Conservation (phyloP, 2,329 filamentous ascomycete species). For the Clarireedia hainanense region DNA sequence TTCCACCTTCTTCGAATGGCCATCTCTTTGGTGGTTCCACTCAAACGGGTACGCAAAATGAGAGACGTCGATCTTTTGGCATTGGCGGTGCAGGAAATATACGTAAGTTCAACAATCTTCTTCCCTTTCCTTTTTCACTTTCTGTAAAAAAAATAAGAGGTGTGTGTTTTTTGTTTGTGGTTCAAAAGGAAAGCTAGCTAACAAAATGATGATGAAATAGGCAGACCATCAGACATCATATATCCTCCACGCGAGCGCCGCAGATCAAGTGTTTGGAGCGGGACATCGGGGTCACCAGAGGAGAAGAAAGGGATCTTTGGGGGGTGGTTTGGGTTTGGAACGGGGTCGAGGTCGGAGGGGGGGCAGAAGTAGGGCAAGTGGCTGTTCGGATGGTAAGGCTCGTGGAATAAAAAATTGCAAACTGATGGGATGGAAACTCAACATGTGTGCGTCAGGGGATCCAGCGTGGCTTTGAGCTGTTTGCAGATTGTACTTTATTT, state of each 20-base stretch:
- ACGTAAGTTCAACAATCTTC: slow-evolving; percentile 14
- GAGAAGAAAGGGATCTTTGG: slow-evolving; percentile 10
- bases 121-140: not conserved
- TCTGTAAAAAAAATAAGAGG: not conserved
- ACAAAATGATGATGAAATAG: slow-evolving; percentile 11
- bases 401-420: not conserved
- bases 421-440: not conserved
- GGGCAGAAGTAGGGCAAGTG: not conserved
- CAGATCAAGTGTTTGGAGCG: slow-evolving; percentile 20
- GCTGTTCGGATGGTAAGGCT: not conserved
- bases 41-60: not conserved
- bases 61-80: slow-evolving; percentile 24
- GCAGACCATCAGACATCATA: slow-evolving; percentile 26
- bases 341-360: not conserved
- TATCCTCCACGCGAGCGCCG: slow-evolving; percentile 14
- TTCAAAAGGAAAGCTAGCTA: not conserved
- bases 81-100: slow-evolving; percentile 29
- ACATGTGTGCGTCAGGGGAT: too few relatives aligned
- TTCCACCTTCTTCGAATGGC: not conserved
- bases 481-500: too few relatives aligned
- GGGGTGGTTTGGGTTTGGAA: slow-evolving; percentile 2
- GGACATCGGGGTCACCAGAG: slow-evolving; percentile 9
- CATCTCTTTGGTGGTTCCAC: too few relatives aligned
- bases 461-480: too few relatives aligned
- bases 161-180: not conserved